Conservation (phyloP, 345 rosid genomes). For the Eucalyptus viminalis region DNA sequence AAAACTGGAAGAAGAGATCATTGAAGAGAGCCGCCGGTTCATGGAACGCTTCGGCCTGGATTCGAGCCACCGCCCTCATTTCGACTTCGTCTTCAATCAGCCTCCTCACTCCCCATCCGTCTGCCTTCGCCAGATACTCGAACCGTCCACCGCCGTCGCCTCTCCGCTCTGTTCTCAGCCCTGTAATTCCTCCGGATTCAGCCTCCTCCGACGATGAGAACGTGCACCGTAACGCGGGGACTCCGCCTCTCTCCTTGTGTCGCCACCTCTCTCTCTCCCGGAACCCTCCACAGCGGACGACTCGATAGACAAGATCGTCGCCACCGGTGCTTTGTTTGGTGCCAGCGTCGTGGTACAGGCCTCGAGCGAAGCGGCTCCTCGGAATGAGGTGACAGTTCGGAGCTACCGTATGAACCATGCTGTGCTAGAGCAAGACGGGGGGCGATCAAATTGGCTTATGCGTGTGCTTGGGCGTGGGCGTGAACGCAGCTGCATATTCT, state of each 20-base stretch:
- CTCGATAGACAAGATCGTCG: background rate
- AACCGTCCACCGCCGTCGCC: background rate
- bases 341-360: background rate
- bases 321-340: no score
- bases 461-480: background rate
- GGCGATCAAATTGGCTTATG: background rate
- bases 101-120: slow-evolving; percentile 70
- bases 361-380: background rate
- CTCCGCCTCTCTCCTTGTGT: background rate
- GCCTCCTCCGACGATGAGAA: background rate
- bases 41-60: slow-evolving; percentile 87
- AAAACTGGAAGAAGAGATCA: slow-evolving; percentile 60
- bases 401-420: background rate
- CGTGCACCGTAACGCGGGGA: background rate
- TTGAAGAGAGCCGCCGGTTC: slow-evolving; percentile 47
- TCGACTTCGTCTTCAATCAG: slow-evolving; percentile 33
- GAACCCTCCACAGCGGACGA: background rate
- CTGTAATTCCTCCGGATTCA: background rate
- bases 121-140: slow-evolving; percentile 29
- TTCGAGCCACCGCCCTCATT: slow-evolving; percentile 44
- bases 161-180: background rate
- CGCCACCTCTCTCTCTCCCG: background rate
- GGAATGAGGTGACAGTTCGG: background rate
- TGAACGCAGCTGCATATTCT: no score
- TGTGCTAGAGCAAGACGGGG: background rate